These are phyloP conservation scores for Zygoascus sp. DNA, from an alignment of 1,139 yeast species.

Conservation along the genomic window DNA sequence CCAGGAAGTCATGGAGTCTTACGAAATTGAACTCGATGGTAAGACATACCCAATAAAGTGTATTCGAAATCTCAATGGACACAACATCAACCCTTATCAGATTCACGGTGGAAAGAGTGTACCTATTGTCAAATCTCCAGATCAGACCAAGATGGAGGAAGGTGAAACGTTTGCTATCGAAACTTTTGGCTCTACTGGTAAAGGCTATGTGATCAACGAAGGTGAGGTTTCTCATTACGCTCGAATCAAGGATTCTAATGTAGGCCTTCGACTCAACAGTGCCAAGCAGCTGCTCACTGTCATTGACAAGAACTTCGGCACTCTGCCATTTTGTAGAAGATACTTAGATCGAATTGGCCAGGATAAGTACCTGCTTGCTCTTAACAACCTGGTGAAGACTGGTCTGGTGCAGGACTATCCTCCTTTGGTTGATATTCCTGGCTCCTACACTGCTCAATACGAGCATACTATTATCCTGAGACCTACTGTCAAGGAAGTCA, in stretches of 20 bases:
- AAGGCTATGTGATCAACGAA: slow-evolving; percentile 76
- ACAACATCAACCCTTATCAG: slow-evolving; percentile 73
- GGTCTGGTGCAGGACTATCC: slow-evolving; percentile 93
- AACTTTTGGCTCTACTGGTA: slow-evolving; percentile 95
- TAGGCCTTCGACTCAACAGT: slow-evolving; percentile 56
- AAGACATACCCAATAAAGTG: slow-evolving; percentile 80
- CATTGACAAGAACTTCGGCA: slow-evolving; percentile 80
- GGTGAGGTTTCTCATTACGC: slow-evolving; percentile 98
- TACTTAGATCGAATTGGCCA: slow-evolving; percentile 89
- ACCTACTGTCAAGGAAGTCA: slow-evolving; percentile 90
- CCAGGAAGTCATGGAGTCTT: slow-evolving; percentile 96
- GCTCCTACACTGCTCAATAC: slow-evolving; percentile 91
- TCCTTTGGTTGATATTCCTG: slow-evolving; percentile 83
- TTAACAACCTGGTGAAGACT: slow-evolving; percentile 76
- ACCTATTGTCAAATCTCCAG: slow-evolving; percentile 92
- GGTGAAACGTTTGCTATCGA: slow-evolving; percentile 98
- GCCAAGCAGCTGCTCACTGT: slow-evolving; percentile 63
- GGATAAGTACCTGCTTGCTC: slow-evolving; percentile 84
- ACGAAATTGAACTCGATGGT: slow-evolving; percentile 88
- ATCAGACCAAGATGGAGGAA: slow-evolving; percentile 96
- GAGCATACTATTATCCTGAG: slow-evolving; percentile 92
- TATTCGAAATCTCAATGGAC: slow-evolving; percentile 91
- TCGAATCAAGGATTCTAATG: slow-evolving; percentile 46
- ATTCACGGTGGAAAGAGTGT: slow-evolving; percentile 96
- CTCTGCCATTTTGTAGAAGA: slow-evolving; percentile 94